A percentile compares a stretch with the other conserved stretches of the same genome.
Conservation (phyloP, 495 filamentous ascomycete genomes). For the Talaromyces thailandensis region DNA sequence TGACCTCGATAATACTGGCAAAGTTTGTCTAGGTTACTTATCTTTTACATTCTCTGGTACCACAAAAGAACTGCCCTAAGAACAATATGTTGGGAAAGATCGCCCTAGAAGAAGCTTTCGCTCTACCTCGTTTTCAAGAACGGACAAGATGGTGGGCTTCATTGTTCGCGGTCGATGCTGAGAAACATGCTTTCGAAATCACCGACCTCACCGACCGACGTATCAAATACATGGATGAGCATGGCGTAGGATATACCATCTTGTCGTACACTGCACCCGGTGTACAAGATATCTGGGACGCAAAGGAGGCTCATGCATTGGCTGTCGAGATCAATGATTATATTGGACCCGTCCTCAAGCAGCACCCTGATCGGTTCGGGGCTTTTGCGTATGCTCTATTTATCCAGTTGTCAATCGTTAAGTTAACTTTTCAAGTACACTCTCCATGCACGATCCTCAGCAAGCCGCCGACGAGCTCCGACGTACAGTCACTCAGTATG, state of each 20-base stretch:
- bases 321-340: conserved; percentile 50
- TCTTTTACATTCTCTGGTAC: background rate
- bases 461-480: conserved; percentile 47
- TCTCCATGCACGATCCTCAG: conserved; percentile 46
- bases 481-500: conserved; percentile 44
- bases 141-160: conserved; percentile 39
- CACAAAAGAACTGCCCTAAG: background rate
- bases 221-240: conserved; percentile 42
- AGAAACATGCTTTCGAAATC: conserved; percentile 34
- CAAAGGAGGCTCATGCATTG: conserved; percentile 32
- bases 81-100: conserved; percentile 42
- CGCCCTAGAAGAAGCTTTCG: conserved; percentile 43
- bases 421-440: conserved; percentile 17
- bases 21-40: background rate
- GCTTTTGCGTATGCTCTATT: conserved; percentile 36
- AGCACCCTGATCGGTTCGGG: conserved; percentile 44
- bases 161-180: conserved; percentile 27
- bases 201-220: conserved; percentile 42
- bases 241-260: conserved; percentile 54
- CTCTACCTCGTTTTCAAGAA: conserved; percentile 37
- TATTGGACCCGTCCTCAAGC: conserved; percentile 40
- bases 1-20: background rate
- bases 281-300: conserved; percentile 46
- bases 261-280: conserved; percentile 49
- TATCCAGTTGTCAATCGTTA: background rate